These are phyloP conservation scores for Colletotrichum chrysophilum DNA, from an alignment of 2,329 filamentous ascomycete genomes.

Conservation along the genomic window DNA sequence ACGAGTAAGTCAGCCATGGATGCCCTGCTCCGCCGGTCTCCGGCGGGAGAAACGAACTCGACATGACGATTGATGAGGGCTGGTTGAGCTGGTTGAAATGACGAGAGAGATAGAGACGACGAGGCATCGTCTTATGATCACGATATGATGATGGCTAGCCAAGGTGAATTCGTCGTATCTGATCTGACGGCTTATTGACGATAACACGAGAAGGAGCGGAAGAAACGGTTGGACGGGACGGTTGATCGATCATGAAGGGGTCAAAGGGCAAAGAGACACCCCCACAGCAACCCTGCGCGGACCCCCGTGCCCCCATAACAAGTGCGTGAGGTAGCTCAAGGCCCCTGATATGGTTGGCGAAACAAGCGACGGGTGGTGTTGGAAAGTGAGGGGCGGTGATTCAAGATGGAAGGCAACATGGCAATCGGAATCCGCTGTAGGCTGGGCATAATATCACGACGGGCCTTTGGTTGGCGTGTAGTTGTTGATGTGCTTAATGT, in stretches of 20 bases:
- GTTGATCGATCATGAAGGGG: background rate
- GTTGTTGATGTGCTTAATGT: background rate
- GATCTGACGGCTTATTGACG: background rate
- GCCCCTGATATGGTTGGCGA: background rate
- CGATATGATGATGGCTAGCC: background rate
- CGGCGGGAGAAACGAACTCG: background rate
- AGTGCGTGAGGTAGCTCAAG: background rate
- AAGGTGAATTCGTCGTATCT: background rate
- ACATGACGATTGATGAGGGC: background rate
- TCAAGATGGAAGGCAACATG: background rate
- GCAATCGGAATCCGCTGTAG: constrained; percentile 7
- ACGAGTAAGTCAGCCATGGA: background rate
- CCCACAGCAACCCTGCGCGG: background rate
- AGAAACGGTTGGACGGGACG: background rate
- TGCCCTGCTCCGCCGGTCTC: background rate
- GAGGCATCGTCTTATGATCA: background rate
- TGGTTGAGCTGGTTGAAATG: background rate
- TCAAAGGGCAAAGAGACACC: background rate
- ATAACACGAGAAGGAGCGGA: background rate
- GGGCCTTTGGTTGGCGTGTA: background rate
- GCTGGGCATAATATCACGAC: background rate
- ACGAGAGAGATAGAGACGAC: background rate
- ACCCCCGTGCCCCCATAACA: background rate
- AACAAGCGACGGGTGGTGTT: background rate
- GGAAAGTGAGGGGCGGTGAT: background rate